Percentiles rank a stretch among this genome's conserved stretches.
Evolutionary conservation across 1,284 basidiomycete genomes (phyloP).

Genomic region (Sparassis latifolia): DNA sequence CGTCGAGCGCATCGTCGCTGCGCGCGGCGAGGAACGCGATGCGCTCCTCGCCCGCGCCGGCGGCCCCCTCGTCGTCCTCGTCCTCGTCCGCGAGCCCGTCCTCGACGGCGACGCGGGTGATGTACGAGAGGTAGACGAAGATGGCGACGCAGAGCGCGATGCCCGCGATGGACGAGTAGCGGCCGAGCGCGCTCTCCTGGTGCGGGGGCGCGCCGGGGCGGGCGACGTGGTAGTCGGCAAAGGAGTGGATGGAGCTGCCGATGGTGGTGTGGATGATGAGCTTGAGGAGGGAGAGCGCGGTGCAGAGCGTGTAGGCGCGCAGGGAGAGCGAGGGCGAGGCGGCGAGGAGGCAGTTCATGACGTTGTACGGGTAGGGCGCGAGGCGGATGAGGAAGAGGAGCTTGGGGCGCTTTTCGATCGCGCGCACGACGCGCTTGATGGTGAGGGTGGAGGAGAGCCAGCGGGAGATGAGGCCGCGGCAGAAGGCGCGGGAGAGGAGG

Average conservation of each 20-base stretch:
- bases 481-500: constrained; percentile 63
- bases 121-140: constrained; percentile 72
- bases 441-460: constrained; percentile 63
- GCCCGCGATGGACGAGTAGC: constrained; percentile 64
- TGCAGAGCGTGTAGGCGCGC: constrained; percentile 73
- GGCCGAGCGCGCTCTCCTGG: constrained; percentile 44
- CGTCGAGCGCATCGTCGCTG: constrained; percentile 30
- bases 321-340: constrained; percentile 81
- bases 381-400: constrained; percentile 83
- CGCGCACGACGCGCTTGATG: constrained; percentile 71
- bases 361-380: constrained; percentile 81
- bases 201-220: constrained; percentile 29
- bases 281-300: constrained; percentile 79
- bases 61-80: constrained; percentile 19
- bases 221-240: constrained; percentile 56
- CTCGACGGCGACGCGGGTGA: constrained; percentile 77
- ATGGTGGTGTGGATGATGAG: constrained; percentile 82
- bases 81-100: constrained; percentile 61
- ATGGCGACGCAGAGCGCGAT: constrained; percentile 70
- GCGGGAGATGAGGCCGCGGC: constrained; percentile 61
- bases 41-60: constrained; percentile 29
- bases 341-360: constrained; percentile 85
- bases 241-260: constrained; percentile 78
- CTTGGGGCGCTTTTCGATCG: constrained; percentile 82
- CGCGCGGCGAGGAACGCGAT: constrained; percentile 29